Conservation (phyloP, 306 rosid species). For the Alnus glutinosa region DNA sequence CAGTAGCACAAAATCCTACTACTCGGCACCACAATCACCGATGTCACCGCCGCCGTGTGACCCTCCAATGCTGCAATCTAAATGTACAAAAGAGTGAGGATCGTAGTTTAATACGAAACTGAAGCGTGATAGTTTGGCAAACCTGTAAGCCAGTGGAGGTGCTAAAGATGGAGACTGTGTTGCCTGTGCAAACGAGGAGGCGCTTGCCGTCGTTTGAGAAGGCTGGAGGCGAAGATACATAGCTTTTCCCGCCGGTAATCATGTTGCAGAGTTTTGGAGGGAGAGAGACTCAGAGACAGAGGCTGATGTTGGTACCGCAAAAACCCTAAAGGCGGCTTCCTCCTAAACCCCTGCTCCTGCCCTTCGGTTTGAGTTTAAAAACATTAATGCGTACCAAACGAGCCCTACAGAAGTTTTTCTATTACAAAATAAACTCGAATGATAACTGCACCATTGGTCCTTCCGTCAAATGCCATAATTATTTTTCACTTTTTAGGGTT, state of each 20-base stretch:
- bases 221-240: constrained; percentile 63
- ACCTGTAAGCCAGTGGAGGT: constrained; percentile 72
- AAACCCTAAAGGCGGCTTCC: not conserved
- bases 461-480: too few relatives aligned
- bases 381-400: not conserved
- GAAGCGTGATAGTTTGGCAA: not conserved
- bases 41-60: constrained; percentile 67
- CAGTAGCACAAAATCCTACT: constrained; percentile 53
- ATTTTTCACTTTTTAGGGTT: too few relatives aligned
- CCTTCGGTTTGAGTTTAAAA: not conserved
- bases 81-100: not conserved
- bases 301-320: not conserved
- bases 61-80: constrained; percentile 60
- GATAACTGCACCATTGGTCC: too few relatives aligned
- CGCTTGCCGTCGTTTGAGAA: constrained; percentile 80
- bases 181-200: constrained; percentile 64
- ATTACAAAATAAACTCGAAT: too few relatives aligned
- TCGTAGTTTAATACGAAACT: not conserved
- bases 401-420: too few relatives aligned
- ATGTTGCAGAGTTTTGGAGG: constrained; percentile 22
- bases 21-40: constrained; percentile 64
- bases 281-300: not conserved
- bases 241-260: constrained; percentile 73
- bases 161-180: constrained; percentile 71
- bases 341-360: not conserved